Evolutionary conservation across 2,329 filamentous ascomycete genomes (phyloP).

Genomic region (Neofusicoccum sp.): DNA sequence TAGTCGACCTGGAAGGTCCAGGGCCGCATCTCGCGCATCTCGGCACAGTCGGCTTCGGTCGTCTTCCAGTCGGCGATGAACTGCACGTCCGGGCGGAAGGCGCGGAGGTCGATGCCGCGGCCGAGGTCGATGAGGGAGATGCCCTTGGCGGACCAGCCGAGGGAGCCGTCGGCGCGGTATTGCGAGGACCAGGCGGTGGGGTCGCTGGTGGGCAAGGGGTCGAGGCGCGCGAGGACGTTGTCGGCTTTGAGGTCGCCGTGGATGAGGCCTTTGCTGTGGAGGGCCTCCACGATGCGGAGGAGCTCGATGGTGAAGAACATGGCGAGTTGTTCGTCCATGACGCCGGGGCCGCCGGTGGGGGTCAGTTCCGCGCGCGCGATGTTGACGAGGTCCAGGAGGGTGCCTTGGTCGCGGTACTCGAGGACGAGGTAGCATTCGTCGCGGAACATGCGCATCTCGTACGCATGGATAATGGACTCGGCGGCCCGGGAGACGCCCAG

Average conservation of each 20-base stretch:
- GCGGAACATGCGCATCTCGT: constrained; percentile 89
- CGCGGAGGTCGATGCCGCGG: constrained; percentile 88
- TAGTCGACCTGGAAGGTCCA: constrained; percentile 99
- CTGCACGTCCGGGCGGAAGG: constrained; percentile 73
- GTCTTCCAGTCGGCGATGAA: constrained; percentile 98
- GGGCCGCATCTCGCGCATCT: constrained; percentile 90
- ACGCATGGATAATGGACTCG: constrained; percentile 77
- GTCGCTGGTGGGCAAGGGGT: constrained; percentile 37
- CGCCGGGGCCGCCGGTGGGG: constrained; percentile 52
- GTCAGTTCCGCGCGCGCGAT: constrained; percentile 68
- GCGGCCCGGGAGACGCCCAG: constrained; percentile 71
- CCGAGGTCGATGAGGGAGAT: constrained; percentile 93
- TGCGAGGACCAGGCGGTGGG: constrained; percentile 55
- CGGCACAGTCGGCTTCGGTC: constrained; percentile 82
- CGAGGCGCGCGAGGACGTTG: constrained; percentile 88
- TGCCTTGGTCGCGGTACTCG: constrained; percentile 86
- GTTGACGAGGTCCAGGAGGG: constrained; percentile 93
- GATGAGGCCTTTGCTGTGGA: constrained; percentile 77
- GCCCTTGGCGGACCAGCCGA: constrained; percentile 80
- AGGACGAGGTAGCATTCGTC: constrained; percentile 90
- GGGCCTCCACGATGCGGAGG: constrained; percentile 82
- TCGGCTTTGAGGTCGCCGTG: constrained; percentile 96
- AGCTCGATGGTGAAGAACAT: constrained; percentile 97
- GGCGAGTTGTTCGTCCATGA: constrained; percentile 86
- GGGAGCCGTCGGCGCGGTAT: constrained; percentile 72